Percentiles rank a stretch among this genome's conserved stretches.
Conservation (phyloP, 2,329 filamentous ascomycete genomes). For the Neofusicoccum ribis region DNA sequence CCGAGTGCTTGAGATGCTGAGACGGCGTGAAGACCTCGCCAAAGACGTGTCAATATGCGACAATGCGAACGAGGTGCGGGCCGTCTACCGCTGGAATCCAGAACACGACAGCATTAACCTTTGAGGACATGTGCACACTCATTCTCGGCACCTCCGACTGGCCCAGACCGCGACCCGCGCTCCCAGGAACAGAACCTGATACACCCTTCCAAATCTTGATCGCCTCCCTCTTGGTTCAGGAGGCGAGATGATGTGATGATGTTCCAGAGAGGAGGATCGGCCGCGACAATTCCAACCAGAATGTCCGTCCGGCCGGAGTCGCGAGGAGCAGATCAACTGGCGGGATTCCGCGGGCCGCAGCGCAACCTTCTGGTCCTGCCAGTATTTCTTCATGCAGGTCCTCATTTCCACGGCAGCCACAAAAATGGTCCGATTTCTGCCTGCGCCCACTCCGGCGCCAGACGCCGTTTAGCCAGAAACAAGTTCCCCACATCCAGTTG, state of each 20-base stretch:
- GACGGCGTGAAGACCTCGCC: not conserved
- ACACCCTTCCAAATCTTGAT: constrained; percentile 3
- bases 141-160: not conserved
- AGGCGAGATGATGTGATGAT: not conserved
- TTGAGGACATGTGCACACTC: not conserved
- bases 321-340: not conserved
- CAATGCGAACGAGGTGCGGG: constrained; percentile 1
- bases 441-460: not conserved
- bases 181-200: not conserved
- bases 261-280: not conserved
- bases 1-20: not conserved
- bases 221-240: not conserved
- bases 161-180: not conserved
- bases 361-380: not conserved
- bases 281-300: not conserved
- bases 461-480: not conserved
- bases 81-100: constrained; percentile 5
- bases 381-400: not conserved
- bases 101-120: not conserved
- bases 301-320: not conserved
- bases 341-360: constrained; percentile 2
- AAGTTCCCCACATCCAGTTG: not conserved
- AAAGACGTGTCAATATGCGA: constrained; percentile 11
- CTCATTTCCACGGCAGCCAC: constrained; percentile 1
- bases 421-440: not conserved